These are phyloP conservation scores for Trichoderma asperelloides DNA, from an alignment of 495 filamentous ascomycete genomes.

Conservation along the genomic window DNA sequence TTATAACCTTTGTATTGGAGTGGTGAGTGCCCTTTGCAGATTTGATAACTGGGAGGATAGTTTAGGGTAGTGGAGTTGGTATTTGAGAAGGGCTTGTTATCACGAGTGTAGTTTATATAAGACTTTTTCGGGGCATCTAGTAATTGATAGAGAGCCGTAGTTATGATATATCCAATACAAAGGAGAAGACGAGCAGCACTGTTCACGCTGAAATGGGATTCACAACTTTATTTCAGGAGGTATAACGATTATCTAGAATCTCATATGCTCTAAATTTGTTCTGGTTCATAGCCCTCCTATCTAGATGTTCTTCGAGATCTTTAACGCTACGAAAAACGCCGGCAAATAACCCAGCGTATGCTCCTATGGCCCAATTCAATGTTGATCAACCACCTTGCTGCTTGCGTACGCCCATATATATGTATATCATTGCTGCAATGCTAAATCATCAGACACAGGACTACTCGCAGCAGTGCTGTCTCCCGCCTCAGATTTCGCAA, in stretches of 20 bases:
- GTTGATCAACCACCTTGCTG: not conserved
- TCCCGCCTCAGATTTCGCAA: not conserved
- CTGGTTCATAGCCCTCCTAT: not conserved
- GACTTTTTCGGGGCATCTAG: too few relatives aligned
- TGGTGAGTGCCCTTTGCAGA: too few relatives aligned
- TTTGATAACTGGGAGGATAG: too few relatives aligned
- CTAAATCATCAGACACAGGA: not conserved
- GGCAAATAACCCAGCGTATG: not conserved
- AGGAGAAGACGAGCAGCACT: not conserved
- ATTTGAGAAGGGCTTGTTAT: too few relatives aligned
- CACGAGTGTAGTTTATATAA: too few relatives aligned
- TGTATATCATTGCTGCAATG: not conserved
- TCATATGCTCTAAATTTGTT: not conserved
- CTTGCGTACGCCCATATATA: not conserved
- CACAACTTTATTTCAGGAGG: too few relatives aligned
- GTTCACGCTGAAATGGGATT: too few relatives aligned
- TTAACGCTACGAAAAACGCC: not conserved
- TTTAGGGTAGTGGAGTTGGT: too few relatives aligned
- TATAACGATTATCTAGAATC: not conserved
- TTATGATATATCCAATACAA: not conserved
- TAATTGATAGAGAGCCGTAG: too few relatives aligned
- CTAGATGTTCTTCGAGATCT: not conserved
- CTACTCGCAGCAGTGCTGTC: conserved; percentile 1
- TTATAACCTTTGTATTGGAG: not conserved
- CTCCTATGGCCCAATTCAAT: not conserved